Evolutionary conservation across 345 rosid genomes (phyloP).

Genomic region (Cardamine occulta): DNA sequence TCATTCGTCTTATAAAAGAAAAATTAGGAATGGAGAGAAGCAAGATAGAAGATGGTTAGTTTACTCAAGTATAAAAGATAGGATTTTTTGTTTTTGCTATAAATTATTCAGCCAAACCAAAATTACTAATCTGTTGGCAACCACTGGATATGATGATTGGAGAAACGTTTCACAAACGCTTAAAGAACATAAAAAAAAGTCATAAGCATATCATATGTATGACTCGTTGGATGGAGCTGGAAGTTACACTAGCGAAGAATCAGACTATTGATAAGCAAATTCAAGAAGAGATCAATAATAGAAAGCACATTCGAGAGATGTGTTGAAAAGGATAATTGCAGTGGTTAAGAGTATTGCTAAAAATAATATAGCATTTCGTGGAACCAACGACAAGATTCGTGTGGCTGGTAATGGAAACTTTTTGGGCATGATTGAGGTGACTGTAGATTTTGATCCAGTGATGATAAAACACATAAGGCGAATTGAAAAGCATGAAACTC

Average conservation of each 20-base stretch:
- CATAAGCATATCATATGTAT: neutral
- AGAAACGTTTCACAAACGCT: no score
- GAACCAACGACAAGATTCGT: neutral
- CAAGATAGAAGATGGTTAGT: neutral
- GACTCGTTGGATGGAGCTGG: neutral
- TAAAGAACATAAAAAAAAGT: no score
- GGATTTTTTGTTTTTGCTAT: neutral
- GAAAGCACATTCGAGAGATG: neutral
- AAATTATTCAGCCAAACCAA: neutral
- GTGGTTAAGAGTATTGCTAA: neutral
- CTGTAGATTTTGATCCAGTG: neutral
- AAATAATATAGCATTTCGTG: neutral
- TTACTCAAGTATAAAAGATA: neutral
- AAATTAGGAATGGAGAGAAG: neutral
- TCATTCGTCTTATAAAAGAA: neutral
- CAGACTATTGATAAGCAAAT: neutral
- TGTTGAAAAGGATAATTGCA: neutral
- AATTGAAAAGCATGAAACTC: neutral
- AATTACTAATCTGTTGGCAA: no score
- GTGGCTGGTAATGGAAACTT: neutral
- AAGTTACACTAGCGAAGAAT: neutral
- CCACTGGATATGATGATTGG: no score
- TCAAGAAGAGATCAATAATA: neutral
- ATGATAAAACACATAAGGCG: neutral
- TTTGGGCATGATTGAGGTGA: neutral